Conservation (phyloP, 352 stramenopile species). For the Phytophthora hybrid region DNA sequence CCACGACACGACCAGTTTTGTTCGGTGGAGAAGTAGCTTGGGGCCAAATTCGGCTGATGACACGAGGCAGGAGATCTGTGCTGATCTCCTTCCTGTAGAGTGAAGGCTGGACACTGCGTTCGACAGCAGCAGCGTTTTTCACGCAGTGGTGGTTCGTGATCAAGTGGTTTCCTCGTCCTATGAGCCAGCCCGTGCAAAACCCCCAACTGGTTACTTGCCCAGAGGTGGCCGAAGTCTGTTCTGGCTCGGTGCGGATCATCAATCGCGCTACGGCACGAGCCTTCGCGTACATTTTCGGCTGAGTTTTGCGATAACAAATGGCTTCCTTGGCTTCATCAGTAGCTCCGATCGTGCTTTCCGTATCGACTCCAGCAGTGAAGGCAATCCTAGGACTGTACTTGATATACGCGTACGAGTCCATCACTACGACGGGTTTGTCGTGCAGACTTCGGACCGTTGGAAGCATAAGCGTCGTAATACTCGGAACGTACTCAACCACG, state of each 20-base stretch:
- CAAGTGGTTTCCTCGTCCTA: conserved; percentile 66
- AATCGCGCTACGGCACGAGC: conserved; percentile 59
- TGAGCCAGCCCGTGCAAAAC: conserved; percentile 73
- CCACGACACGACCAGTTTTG: conserved; percentile 24
- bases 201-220: conserved; percentile 31
- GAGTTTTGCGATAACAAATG: conserved; percentile 61
- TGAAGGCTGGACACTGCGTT: conserved; percentile 1
- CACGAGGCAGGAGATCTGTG: conserved; percentile 46
- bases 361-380: conserved; percentile 17
- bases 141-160: conserved; percentile 81
- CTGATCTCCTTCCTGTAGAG: conserved; percentile 3
- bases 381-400: conserved; percentile 1
- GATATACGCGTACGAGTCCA: conserved; percentile 57
- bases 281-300: conserved; percentile 65
- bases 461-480: conserved; percentile 54
- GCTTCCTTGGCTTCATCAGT: conserved; percentile 64
- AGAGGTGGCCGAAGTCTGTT: conserved; percentile 6
- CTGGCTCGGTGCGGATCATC: conserved; percentile 46
- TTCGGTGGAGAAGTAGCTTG: conserved; percentile 8
- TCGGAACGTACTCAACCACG: conserved; percentile 63
- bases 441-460: conserved; percentile 34
- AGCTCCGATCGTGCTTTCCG: conserved; percentile 57
- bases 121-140: conserved; percentile 25
- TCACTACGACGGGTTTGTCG: conserved; percentile 35
- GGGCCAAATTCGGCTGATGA: conserved; percentile 16